Percentiles rank a stretch among this genome's conserved stretches.
Evolutionary conservation across 441 rosid species (phyloP).

Genomic region (Syzygium malaccense): DNA sequence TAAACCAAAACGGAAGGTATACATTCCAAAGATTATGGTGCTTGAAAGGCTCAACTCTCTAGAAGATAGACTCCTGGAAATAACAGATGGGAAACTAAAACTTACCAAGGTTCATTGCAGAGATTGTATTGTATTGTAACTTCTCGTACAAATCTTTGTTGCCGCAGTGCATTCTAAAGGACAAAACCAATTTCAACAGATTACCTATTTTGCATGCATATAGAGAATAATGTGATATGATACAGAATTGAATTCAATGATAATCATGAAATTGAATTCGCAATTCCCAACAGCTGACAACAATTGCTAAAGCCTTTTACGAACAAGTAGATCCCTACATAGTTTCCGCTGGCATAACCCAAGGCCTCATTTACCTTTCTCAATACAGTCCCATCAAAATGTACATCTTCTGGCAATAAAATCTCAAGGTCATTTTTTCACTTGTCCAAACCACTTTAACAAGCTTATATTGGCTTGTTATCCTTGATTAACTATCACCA

Average conservation of each 20-base stretch:
- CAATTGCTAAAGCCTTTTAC: background rate
- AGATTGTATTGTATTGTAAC: slow-evolving; percentile 98
- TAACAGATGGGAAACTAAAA: slow-evolving; percentile 6
- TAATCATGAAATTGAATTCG: background rate
- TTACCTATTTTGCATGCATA: background rate
- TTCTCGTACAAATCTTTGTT: slow-evolving; percentile 95
- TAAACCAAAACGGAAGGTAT: background rate
- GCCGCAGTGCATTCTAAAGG: slow-evolving; percentile 90
- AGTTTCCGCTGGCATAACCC: background rate
- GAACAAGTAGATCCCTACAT: background rate
- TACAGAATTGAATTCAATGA: background rate
- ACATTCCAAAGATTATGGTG: background rate
- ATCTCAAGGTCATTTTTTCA: background rate
- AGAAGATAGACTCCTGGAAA: background rate
- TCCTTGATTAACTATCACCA: background rate
- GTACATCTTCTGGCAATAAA: background rate
- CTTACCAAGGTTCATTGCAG: slow-evolving; percentile 99
- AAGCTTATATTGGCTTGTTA: background rate
- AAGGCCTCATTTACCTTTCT: background rate
- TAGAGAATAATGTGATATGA: background rate
- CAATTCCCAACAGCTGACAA: background rate
- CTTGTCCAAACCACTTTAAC: background rate
- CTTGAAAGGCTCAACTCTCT: background rate
- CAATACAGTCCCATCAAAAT: background rate
- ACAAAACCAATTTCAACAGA: background rate